Base-by-base conservation (phyloP, 2,329 filamentous ascomycete genomes). In the Gaeumannomyces sp. region DNA sequence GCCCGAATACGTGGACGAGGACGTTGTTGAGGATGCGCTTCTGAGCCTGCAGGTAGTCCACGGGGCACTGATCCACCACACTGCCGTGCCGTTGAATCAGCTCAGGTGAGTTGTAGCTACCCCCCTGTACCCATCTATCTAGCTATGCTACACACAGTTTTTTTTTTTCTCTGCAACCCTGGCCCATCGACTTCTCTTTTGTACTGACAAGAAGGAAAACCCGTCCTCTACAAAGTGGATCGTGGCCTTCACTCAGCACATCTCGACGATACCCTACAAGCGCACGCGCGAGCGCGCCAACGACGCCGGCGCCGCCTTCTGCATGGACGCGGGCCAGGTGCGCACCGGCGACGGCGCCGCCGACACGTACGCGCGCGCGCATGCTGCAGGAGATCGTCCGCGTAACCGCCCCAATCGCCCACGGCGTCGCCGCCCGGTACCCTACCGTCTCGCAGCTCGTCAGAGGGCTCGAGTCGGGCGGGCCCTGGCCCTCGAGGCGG, bases 291-390 rank as follows among this genome's bases (percentile, higher is more conserved):
- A 86, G 64, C 74, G 76, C 45, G 73, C 76, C 61, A 76, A 76
- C 69, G 79, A 79, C 64, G 80, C 83, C 1, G 79, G 82, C 16
- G 86, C 85, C 1, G 81, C 84, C 0, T 94, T 94, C 73, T 93
- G 90, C 76, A 93, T 93, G 89, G 90, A 92, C 64, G 79, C 81
- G 0, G 91, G 91, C 0, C 91, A 94, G 75, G 89, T 94, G 58
- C 86, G 85, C 64, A 85, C 87, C 0, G 91, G 91, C 33, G 84
- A 89, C 33, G 83, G 85, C 59, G 76, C 82, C 2, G 74, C 78
- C 8, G 90, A 93, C 70, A 91, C 87, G 0, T 94, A 89, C 68
- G 78, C 86, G 59, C 85, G 85, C 68, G 59, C 85, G 85, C 68
- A 91, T 94, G 90, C 77, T 95, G 62, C 88, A 92, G 75, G 88